Evolutionary conservation across 2,329 filamentous ascomycete species (phyloP), one percentile per base, ranked within the genome.

Genomic region (Aspergillus glaucus): DNA sequence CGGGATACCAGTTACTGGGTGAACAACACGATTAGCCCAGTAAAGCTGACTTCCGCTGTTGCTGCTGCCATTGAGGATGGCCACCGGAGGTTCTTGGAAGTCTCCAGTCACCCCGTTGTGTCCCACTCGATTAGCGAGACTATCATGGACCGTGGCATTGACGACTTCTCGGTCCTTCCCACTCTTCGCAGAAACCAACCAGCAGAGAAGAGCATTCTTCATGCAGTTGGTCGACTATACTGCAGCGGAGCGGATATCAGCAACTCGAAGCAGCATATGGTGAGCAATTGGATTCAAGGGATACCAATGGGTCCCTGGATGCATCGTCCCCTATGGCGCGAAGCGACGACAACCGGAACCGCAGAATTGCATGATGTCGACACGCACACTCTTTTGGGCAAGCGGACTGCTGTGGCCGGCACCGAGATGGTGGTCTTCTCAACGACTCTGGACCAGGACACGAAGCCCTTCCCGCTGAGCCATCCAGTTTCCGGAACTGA

Each of bases 401-500:
- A 61, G 28, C 58, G 56, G 2, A 61, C 52, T n/a, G 43, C 48
- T 10, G 50, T 70, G 4, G 62, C 58, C 6, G 62, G 62, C 24
- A 62, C 54, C 4, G 57, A 61, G 7, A 64, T 46, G 1, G 53
- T 59, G 1, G 51, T 71, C 1, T 73, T 63, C 58, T 62, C 60
- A 0, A 74, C 67, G 1, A 60, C 50, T 4, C 51, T 75, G 2
- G 63, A 72, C 45, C 57, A 69, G 4, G 59, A 62, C 12, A 64
- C 52, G 0, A 73, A 71, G 47, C 72, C 72, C 0, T 74, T 73
- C 54, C 71, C 72, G 3, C 60, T 68, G 2, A 63, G 48, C 15
- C 71, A 75, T 53, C 69, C 65, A 6, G 56, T 75, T 1, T 61
- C 68, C 40, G 71, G 68, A 4, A 69, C 69, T 1, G 70, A 75